Conservation (phyloP, 2,329 filamentous ascomycete species). For the Zalaria sp. region DNA sequence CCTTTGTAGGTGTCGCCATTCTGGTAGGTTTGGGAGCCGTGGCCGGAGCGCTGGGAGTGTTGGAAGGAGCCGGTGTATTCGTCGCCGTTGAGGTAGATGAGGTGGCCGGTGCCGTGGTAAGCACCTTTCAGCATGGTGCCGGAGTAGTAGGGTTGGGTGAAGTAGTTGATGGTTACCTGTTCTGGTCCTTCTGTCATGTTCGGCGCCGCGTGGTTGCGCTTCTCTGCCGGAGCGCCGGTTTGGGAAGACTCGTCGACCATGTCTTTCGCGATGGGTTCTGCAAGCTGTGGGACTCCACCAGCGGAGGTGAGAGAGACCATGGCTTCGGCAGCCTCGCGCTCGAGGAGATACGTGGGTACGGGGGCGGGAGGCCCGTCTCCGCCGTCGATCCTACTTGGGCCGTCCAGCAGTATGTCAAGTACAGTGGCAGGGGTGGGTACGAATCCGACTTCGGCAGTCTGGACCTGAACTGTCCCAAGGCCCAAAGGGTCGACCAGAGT, state of each 20-base stretch:
- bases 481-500: not conserved
- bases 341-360: not conserved
- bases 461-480: not conserved
- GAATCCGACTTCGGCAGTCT: not conserved
- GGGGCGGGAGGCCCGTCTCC: not conserved
- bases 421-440: too few relatives aligned
- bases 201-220: too few relatives aligned
- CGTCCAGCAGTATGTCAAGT: not conserved
- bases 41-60: slow-evolving; percentile 38
- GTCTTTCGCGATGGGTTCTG: too few relatives aligned
- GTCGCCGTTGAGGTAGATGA: slow-evolving; percentile 39
- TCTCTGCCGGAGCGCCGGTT: too few relatives aligned
- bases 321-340: too few relatives aligned
- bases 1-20: slow-evolving; percentile 50
- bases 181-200: not conserved
- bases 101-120: slow-evolving; percentile 40
- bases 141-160: slow-evolving; percentile 42
- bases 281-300: too few relatives aligned
- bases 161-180: slow-evolving; percentile 36
- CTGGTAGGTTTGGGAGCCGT: slow-evolving; percentile 41
- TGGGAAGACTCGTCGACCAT: too few relatives aligned
- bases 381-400: not conserved
- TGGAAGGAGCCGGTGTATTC: slow-evolving; percentile 42
- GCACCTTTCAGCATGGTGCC: slow-evolving; percentile 31
- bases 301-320: too few relatives aligned